Evolutionary conservation across 2,329 filamentous ascomycete genomes (phyloP).

Genomic region (Chaetomium sp.): DNA sequence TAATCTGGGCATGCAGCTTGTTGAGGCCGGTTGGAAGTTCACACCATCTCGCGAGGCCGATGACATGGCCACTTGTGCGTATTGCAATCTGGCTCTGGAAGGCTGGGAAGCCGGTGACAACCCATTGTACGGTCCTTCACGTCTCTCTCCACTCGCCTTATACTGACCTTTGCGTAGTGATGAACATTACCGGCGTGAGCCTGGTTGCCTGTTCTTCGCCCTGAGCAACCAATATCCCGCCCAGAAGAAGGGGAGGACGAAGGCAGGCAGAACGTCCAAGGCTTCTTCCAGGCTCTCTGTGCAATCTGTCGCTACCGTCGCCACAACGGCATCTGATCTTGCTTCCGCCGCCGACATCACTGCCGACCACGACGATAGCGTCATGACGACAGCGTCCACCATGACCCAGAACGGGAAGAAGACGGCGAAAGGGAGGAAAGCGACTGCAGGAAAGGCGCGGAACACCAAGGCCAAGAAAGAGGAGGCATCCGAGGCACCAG

Average conservation of each 20-base stretch:
- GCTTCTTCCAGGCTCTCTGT: constrained; percentile 54
- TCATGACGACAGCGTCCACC: constrained; percentile 53
- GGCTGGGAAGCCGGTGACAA: constrained; percentile 93
- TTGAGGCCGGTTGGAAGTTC: constrained; percentile 89
- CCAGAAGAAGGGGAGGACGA: constrained; percentile 52
- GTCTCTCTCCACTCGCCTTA: not conserved
- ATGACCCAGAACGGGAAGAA: constrained; percentile 49
- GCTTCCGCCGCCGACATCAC: constrained; percentile 42
- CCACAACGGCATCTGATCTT: constrained; percentile 44
- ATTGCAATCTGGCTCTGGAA: constrained; percentile 83
- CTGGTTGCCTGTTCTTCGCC: constrained; percentile 76
- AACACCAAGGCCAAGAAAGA: constrained; percentile 48
- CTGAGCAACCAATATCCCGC: constrained; percentile 53
- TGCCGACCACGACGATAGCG: constrained; percentile 50
- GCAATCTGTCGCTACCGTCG: constrained; percentile 50
- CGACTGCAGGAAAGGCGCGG: constrained; percentile 39
- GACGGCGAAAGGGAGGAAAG: constrained; percentile 49
- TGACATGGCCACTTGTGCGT: constrained; percentile 85
- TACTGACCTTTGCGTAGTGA: constrained; percentile 47
- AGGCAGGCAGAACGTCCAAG: constrained; percentile 57
- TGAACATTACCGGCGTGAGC: constrained; percentile 75
- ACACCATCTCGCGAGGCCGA: constrained; percentile 76
- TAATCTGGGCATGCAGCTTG: constrained; percentile 52
- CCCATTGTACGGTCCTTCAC: constrained; percentile 57
- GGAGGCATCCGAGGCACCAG: constrained; percentile 42